Conservation (phyloP, 2,329 filamentous ascomycete species). For the Elsinoe ampelina region DNA sequence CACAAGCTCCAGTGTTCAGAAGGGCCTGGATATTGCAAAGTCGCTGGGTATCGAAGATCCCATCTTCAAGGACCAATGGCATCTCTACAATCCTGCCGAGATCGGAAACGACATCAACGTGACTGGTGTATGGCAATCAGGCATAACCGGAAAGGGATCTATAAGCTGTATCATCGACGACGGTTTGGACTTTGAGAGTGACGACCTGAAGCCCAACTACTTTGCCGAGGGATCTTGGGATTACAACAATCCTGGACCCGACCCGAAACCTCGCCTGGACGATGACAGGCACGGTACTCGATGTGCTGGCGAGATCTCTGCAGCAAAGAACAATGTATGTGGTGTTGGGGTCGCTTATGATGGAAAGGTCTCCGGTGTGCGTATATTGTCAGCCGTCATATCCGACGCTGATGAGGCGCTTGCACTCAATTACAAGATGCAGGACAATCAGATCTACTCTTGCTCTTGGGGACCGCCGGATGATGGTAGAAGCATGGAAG, state of each 20-base stretch:
- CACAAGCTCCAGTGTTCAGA: constrained; percentile 42
- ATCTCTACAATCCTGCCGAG: constrained; percentile 75
- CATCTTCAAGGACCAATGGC: constrained; percentile 92
- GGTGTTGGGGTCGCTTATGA: constrained; percentile 95
- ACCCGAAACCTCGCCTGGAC: constrained; percentile 70
- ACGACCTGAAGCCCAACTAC: constrained; percentile 87
- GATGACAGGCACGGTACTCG: constrained; percentile 89
- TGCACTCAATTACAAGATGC: constrained; percentile 84
- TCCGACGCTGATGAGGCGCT: constrained; percentile 85
- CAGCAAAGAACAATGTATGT: constrained; percentile 85
- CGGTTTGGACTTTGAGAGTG: constrained; percentile 89
- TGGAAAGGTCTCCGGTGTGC: constrained; percentile 78
- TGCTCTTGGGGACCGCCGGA: constrained; percentile 98
- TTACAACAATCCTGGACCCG: constrained; percentile 76
- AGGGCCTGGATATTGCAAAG: constrained; percentile 52
- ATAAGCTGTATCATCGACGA: constrained; percentile 95
- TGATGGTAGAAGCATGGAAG: constrained; percentile 89
- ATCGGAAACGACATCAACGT: constrained; percentile 90
- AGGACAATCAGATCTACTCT: constrained; percentile 93
- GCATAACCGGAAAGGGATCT: constrained; percentile 78
- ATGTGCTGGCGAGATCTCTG: constrained; percentile 88
- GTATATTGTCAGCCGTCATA: constrained; percentile 85
- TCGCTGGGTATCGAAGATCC: constrained; percentile 74
- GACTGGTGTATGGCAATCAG: constrained; percentile 84
- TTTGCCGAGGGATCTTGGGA: constrained; percentile 89